Base-by-base conservation (phyloP, 768 basidiomycete genomes). In the Mrakia frigida region DNA sequence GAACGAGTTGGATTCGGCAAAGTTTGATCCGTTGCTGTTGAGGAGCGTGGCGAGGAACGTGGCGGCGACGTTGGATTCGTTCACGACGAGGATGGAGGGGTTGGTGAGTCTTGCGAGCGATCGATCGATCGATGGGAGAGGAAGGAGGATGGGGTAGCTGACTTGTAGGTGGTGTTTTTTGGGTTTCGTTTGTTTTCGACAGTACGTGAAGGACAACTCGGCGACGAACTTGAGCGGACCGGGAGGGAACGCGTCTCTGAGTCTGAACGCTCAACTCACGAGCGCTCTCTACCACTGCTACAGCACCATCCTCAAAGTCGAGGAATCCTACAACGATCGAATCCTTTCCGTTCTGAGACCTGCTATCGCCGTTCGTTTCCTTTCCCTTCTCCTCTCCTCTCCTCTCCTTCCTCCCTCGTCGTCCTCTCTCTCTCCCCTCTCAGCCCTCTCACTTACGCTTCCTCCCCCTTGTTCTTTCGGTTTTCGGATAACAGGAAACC, bases 1-100 rank as follows among this genome's bases (percentile, higher is more conserved):
- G 37, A 98, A 98, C 82, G 97, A 98, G 81, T 87, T 99, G 6
- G 94, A 98, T 82, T 89, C 93, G 2, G 93, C 93, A 21, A 87
- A 90, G 78, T 97, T 96, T 81, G 97, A 99, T 83, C 96, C 96
- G 0, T 82, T 98, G 52, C 85, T 99, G 21, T 89, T 93, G 16
- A 87, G 87, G 76, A 86, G 89, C 9, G 90, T 97, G 11, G 92
- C 94, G 21, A 90, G 89, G 82, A 90, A 89, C 81, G 89, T 88
- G 0, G 86, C 86, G 14, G 84, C 87, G 3, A 88, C 89, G 74
- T 81, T 98, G 67, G 92, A 94, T n/a, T 86, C 85, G 78, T 85
- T 93, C 79, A 80, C 88, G 31, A 85, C 86, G 9, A 87, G 90
- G 75, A 83, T 88, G 1, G 94, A 97, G 52, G 84, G 83, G 25